phyloP scores from a whole-genome alignment of 1,284 basidiomycete genomes.

The Mycena citricolor region DNA sequence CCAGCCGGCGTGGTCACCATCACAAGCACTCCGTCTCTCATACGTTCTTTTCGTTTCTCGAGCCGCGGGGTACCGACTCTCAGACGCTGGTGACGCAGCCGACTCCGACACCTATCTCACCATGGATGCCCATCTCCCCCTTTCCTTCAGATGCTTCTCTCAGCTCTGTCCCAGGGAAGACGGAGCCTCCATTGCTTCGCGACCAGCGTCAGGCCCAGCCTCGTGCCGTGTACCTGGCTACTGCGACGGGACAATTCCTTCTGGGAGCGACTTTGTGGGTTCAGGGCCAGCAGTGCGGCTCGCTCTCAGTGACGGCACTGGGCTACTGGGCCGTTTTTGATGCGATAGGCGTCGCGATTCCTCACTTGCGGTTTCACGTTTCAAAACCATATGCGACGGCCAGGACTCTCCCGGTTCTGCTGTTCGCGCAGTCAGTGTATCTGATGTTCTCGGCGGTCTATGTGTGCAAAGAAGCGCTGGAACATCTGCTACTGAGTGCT shows the following conservation, averaged over 20 bases:
- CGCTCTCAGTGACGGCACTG: conserved; percentile 83
- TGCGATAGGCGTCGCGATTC: conserved; percentile 70
- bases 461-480: conserved; percentile 90
- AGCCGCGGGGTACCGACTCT: conserved; percentile 44
- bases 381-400: conserved; percentile 42
- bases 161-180: conserved; percentile 7
- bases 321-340: conserved; percentile 98
- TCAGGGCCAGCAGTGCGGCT: conserved; percentile 86
- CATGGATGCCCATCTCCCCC: conserved; percentile 50
- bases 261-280: conserved; percentile 83
- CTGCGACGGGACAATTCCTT: conserved; percentile 45
- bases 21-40: conserved; percentile 94
- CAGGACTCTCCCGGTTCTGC: conserved; percentile 65
- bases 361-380: conserved; percentile 14
- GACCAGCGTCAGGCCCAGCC: neutral
- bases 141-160: conserved; percentile 30
- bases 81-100: conserved; percentile 47
- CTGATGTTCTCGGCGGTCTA: conserved; percentile 90
- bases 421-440: conserved; percentile 84
- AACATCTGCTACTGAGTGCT: conserved; percentile 71
- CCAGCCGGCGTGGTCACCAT: conserved; percentile 76
- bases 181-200: conserved; percentile 15
- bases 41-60: conserved; percentile 89
- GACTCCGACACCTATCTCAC: conserved; percentile 50
- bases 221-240: conserved; percentile 8